These are phyloP conservation scores for Marchantia paleacea DNA, from an alignment of 225 moss, liverwort and hornwort genomes.

Conservation along the genomic window DNA sequence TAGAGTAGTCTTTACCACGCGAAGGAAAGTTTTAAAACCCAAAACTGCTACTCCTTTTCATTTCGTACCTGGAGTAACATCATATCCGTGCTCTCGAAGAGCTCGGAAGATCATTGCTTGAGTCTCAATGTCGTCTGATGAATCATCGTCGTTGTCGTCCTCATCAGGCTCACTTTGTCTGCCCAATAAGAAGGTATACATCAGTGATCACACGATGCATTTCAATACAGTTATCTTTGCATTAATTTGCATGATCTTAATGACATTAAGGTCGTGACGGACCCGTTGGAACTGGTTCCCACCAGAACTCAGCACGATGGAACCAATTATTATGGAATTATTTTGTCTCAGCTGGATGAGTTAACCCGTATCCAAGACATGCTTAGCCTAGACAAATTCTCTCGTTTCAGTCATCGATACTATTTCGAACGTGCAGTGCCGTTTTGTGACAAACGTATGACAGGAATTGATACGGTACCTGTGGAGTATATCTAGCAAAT, in stretches of 20 bases:
- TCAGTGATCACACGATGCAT: neutral
- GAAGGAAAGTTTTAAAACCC: neutral
- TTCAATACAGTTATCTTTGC: no score
- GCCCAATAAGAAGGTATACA: neutral
- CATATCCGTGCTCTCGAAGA: constrained; percentile 24
- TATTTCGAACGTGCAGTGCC: neutral
- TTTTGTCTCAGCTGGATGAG: neutral
- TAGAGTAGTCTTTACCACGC: neutral
- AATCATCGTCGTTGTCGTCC: constrained; percentile 4
- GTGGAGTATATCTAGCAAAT: constrained; percentile 19
- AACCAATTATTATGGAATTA: no score
- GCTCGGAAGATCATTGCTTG: constrained; percentile 23
- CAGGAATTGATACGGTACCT: neutral
- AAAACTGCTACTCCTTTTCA: no score
- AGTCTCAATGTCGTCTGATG: constrained; percentile 17
- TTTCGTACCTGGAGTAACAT: constrained; percentile 23
- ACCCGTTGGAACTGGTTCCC: neutral
- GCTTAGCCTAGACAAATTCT: neutral
- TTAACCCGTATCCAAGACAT: neutral
- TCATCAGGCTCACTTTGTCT: constrained; percentile 17
- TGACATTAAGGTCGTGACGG: neutral
- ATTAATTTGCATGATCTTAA: no score
- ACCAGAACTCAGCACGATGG: no score
- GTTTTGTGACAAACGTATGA: neutral
- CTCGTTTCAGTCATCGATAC: neutral